Evolutionary conservation across 768 basidiomycete genomes (phyloP), one percentile per base, ranked within the genome.

Genomic region (Leucocoprinus birnbaumii): DNA sequence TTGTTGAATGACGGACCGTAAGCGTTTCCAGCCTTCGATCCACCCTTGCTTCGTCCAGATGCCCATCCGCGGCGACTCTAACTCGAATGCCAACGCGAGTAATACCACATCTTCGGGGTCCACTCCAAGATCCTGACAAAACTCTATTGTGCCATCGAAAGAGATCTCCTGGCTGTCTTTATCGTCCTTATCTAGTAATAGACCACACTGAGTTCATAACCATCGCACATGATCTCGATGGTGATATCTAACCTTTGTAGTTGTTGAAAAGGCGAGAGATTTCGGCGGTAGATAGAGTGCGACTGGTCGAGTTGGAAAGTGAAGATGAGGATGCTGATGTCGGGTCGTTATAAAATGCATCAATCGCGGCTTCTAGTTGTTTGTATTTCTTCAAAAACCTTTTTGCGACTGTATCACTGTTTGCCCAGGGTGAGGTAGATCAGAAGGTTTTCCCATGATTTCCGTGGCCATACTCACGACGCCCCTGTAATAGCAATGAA

Each of bases 31-130:
- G 1, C 91, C 92, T 0, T 90, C 87, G 34, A 82, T 62, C 91
- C 91, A 95, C 0, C 83, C 86, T 57, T 80, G 72, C 59, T 73
- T 78, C 27, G 73, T 76, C 86, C 91, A 96, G 55, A 79, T 75
- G 1, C 89, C 91, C 49, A 95, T 73, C 56, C 72, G 63, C 0
- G 87, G 87, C 3, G 89, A 89, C 64, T 88, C 86, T 22, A 93
- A 78, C 62, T 93, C 89, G 62, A 78, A 91, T 8, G 92, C 93
- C 38, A 96, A 73, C 4, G 88, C 83, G 41, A 95, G 79, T 49
- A 95, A 73, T 7, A 92, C 89, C 21, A 90, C 85, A 62, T 94
- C 89, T 59, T 91, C 90, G 1, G 86, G 87, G 61, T 89, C 74
- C 14, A 90, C 83, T 1, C 64, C 71, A 1, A 91, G 72, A 61